Percentiles rank a stretch among this genome's conserved stretches.
Conservation (phyloP, 108 stramenopile genomes). For the Skeletonema menzelii region DNA sequence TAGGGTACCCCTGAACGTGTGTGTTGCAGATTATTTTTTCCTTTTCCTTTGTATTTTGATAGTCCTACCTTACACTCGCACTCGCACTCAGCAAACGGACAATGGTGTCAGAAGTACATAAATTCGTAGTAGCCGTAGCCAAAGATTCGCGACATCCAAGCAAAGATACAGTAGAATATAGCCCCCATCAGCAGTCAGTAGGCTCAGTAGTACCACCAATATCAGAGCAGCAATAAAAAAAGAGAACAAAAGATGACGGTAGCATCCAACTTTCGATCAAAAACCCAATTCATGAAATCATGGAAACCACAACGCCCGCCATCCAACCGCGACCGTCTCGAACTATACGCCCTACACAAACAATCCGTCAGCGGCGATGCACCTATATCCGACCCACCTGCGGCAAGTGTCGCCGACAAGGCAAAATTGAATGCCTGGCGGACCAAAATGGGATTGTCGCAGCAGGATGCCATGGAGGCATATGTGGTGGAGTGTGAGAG, state of each 20-base stretch:
- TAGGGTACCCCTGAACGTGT: too few relatives aligned
- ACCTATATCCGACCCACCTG: constrained; percentile 41
- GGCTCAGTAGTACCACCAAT: too few relatives aligned
- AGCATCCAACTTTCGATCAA: constrained; percentile 60
- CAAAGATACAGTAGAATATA: too few relatives aligned
- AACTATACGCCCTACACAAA: constrained; percentile 92
- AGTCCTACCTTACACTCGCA: too few relatives aligned
- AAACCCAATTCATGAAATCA: constrained; percentile 72
- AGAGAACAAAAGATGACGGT: background rate
- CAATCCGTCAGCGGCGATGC: constrained; percentile 82
- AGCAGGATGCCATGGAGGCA: constrained; percentile 69
- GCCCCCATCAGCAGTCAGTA: too few relatives aligned
- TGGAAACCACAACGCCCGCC: constrained; percentile 82
- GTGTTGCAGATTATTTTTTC: too few relatives aligned
- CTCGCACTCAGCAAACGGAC: too few relatives aligned
- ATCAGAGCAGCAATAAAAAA: too few relatives aligned
- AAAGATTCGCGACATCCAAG: too few relatives aligned
- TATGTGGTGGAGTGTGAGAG: constrained; percentile 84
- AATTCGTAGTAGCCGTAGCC: too few relatives aligned
- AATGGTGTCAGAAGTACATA: too few relatives aligned
- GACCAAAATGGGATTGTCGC: constrained; percentile 58
- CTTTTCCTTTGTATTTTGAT: too few relatives aligned
- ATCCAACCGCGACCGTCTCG: constrained; percentile 86
- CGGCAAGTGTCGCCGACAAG: constrained; percentile 64
- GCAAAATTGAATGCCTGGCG: constrained; percentile 83